Evolutionary conservation across 352 stramenopile species (phyloP).

Genomic region (Pythium brassicae): DNA sequence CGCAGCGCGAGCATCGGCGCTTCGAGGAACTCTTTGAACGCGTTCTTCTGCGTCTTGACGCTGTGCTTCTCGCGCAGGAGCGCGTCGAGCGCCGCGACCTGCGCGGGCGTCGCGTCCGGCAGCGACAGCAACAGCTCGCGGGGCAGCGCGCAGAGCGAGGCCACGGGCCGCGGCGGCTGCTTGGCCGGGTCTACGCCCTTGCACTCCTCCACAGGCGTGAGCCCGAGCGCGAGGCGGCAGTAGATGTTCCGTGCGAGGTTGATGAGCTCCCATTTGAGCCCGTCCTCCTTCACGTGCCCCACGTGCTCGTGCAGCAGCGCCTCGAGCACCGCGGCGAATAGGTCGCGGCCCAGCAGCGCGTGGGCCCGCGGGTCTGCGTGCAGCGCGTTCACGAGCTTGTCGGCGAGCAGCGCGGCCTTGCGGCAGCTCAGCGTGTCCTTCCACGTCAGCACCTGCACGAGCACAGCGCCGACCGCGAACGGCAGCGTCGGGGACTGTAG

Average conservation of each 20-base stretch:
- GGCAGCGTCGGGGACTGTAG: conserved; percentile 37
- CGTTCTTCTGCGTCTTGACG: conserved; percentile 81
- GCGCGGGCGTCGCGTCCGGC: conserved; percentile 31
- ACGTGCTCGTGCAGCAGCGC: conserved; percentile 50
- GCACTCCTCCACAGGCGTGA: conserved; percentile 71
- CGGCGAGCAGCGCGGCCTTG: conserved; percentile 45
- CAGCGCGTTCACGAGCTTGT: conserved; percentile 65
- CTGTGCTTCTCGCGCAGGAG: conserved; percentile 70
- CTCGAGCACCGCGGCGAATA: conserved; percentile 58
- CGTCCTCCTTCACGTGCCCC: conserved; percentile 73
- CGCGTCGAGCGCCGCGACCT: conserved; percentile 45
- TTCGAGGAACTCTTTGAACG: conserved; percentile 76
- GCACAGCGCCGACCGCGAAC: conserved; percentile 39
- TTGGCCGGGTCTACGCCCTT: conserved; percentile 81
- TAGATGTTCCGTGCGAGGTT: conserved; percentile 84
- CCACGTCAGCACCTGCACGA: conserved; percentile 63
- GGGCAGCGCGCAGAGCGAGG: conserved; percentile 35
- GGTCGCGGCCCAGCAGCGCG: conserved; percentile 41
- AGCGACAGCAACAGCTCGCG: conserved; percentile 60
- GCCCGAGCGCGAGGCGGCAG: conserved; percentile 56
- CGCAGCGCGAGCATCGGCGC: conserved; percentile 56
- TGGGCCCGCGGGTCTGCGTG: conserved; percentile 34
- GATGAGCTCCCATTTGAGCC: conserved; percentile 81
- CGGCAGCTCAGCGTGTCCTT: conserved; percentile 73
- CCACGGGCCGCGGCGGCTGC: conserved; percentile 45